Conservation (phyloP, 2,329 filamentous ascomycete genomes). For the Ophiostoma ulmi region DNA sequence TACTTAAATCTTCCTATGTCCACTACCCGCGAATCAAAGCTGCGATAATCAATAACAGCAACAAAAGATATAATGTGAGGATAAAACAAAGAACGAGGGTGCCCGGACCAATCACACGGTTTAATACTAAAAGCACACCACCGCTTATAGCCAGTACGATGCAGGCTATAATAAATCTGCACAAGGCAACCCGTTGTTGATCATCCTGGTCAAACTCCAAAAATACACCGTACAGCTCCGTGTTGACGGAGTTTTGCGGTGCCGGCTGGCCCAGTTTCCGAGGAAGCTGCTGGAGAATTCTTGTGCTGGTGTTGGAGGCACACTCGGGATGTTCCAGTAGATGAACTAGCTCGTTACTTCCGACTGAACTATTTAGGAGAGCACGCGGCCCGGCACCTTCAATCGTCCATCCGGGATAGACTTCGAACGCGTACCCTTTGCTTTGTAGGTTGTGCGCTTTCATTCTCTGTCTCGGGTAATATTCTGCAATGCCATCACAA, state of each 20-base stretch:
- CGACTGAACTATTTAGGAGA: not conserved
- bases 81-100: too few relatives aligned
- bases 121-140: too few relatives aligned
- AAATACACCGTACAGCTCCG: not conserved
- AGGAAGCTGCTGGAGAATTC: not conserved
- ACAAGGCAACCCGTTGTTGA: not conserved
- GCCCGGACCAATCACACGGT: too few relatives aligned
- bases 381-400: not conserved
- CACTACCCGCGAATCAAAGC: too few relatives aligned
- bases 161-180: too few relatives aligned
- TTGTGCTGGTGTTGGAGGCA: not conserved
- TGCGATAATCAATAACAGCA: too few relatives aligned
- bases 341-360: not conserved
- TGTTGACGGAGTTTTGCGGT: not conserved
- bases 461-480: not conserved
- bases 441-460: not conserved
- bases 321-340: not conserved
- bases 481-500: not conserved
- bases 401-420: not conserved
- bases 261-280: not conserved
- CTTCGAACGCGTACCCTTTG: not conserved
- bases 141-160: too few relatives aligned
- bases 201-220: not conserved
- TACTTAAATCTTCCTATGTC: too few relatives aligned
- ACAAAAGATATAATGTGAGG: too few relatives aligned